Base-by-base conservation (phyloP, 2,329 filamentous ascomycete genomes). In the Boeremia exigua region DNA sequence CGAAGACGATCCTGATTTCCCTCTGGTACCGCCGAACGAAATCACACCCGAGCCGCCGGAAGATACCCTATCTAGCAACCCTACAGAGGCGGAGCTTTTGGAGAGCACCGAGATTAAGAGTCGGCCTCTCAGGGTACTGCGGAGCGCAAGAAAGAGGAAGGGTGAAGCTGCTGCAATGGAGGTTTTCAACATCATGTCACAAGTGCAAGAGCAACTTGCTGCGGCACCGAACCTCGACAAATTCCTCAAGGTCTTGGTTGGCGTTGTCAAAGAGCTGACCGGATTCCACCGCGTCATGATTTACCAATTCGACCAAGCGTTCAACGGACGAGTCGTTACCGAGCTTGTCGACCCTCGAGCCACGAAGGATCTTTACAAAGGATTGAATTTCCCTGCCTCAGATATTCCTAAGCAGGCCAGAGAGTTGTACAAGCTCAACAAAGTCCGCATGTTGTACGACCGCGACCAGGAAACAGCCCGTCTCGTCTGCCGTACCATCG, bases 241-340 rank as follows among this genome's bases (percentile, higher is more conserved):
- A 1, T 91, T 96, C 56, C 78, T 96, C 33, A 94, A 95, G 66
- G 87, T 93, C 6, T 76, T 95, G 3, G 89, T 94, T 0, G 92
- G 92, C 0, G 89, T 96, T 7, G 86, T 96, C 30, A 96, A 96
- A 69, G 92, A 96, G 68, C 73, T 96, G 44, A 96, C 92, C 0
- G 92, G 92, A 0, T 96, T 96, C 61, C 92, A 96, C 69, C 89
- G 92, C 11, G 91, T 96, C 43, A 93, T 96, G 90, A 84, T 96
- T 2, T 96, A 96, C 68, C 91, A 96, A 72, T 96, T 96, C 61
- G 92, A 96, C 72, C 81, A 86, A 4, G 76, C 82, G 1, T 95
- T 89, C 81, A 96, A 96, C 65, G 92, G 92, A 15, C 87, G 90
- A 52, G 92, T 96, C 1, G 92, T 96, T 4, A 92, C 92, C 0